Evolutionary conservation across 768 basidiomycete species (phyloP).

Genomic region (Panaeolus papilionaceus): DNA sequence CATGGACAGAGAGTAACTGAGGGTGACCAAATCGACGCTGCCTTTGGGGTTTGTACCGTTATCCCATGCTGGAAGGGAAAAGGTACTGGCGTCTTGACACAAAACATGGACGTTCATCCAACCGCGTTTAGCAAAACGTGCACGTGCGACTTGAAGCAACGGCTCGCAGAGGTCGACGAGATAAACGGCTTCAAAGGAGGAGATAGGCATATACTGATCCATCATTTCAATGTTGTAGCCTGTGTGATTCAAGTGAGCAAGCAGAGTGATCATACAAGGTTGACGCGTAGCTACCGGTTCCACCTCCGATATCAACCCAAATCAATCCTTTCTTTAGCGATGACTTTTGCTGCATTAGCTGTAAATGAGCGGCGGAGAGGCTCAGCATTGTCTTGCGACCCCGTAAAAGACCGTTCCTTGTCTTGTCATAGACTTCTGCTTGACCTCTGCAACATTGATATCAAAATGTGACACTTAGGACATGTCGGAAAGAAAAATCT

Average conservation of each 20-base stretch:
- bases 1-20: slow-evolving; percentile 68
- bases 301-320: slow-evolving; percentile 84
- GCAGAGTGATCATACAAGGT: neutral
- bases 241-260: neutral
- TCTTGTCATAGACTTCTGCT: slow-evolving; percentile 75
- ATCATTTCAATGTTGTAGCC: slow-evolving; percentile 73
- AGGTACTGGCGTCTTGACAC: slow-evolving; percentile 75
- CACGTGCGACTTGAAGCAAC: slow-evolving; percentile 71
- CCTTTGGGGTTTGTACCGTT: slow-evolving; percentile 56
- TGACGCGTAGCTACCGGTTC: slow-evolving; percentile 51
- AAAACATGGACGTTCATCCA: slow-evolving; percentile 78
- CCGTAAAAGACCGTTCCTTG: slow-evolving; percentile 63
- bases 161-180: slow-evolving; percentile 78
- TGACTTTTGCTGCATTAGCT: slow-evolving; percentile 43
- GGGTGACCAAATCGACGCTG: slow-evolving; percentile 57
- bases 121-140: slow-evolving; percentile 66
- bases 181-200: slow-evolving; percentile 71
- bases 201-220: slow-evolving; percentile 63
- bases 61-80: slow-evolving; percentile 66
- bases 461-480: neutral
- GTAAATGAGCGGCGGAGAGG: slow-evolving; percentile 68
- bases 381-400: slow-evolving; percentile 77
- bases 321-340: slow-evolving; percentile 56
- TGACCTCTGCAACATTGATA: slow-evolving; percentile 47
- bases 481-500: neutral